Conservation (phyloP, 257 asterid genomes). For the Sherardia arvensis region DNA sequence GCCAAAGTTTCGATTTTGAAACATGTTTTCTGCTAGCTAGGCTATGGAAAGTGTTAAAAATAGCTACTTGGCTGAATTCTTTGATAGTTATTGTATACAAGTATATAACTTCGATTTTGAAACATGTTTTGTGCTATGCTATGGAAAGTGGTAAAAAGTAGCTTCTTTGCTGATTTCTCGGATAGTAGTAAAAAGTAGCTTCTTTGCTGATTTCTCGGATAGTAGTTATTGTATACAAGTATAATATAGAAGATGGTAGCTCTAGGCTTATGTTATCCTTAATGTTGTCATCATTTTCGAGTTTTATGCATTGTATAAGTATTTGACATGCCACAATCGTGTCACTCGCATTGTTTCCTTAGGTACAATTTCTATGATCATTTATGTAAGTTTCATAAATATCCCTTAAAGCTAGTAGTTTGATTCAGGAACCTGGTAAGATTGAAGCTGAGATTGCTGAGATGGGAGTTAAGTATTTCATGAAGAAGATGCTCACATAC, state of each 20-base stretch:
- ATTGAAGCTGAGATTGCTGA: conserved; percentile 61
- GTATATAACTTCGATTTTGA: neutral
- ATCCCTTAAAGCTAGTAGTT: neutral
- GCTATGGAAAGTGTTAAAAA: neutral
- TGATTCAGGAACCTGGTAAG: conserved; percentile 52
- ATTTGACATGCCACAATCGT: neutral
- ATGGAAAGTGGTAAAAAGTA: neutral
- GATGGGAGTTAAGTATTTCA: conserved; percentile 47
- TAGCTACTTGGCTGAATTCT: neutral
- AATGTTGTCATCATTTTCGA: neutral
- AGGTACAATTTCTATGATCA: neutral
- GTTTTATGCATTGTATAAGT: neutral
- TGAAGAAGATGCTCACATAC: conserved; percentile 53
- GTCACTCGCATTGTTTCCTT: neutral
- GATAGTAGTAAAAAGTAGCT: neutral
- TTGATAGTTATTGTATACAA: too few species aligned
- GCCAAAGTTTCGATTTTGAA: neutral
- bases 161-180: neutral
- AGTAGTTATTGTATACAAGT: too few species aligned
- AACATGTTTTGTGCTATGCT: neutral
- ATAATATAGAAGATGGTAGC: neutral
- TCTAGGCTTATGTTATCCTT: neutral
- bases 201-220: neutral
- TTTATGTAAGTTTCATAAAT: neutral
- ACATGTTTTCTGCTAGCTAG: neutral